Evolutionary conservation across 179 eudicot genomes (phyloP).

Genomic region (Monotropa hypopitys): DNA sequence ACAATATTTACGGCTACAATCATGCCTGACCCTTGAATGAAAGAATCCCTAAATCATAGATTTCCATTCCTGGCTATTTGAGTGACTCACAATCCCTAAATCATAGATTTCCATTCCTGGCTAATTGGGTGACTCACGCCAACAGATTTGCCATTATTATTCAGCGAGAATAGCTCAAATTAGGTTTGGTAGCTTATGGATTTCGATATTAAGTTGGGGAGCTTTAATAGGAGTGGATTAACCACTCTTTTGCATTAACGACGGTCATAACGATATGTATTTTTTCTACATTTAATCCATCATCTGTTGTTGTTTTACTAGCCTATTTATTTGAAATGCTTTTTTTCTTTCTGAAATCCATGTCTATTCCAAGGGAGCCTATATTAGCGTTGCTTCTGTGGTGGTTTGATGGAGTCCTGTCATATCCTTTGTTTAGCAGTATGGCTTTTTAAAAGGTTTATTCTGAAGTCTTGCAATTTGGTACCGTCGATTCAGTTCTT

Average conservation of each 20-base stretch:
- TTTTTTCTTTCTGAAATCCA: background rate
- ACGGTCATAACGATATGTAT: too few relatives aligned
- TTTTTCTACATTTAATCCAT: too few relatives aligned
- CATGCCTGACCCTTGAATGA: too few relatives aligned
- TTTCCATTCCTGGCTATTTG: too few relatives aligned
- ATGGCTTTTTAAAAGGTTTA: background rate
- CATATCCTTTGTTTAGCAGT: background rate
- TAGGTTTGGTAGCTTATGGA: background rate
- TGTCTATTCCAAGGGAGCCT: background rate
- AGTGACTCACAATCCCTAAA: too few relatives aligned
- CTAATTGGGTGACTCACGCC: too few relatives aligned
- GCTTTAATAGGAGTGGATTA: background rate
- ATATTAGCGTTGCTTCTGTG: background rate
- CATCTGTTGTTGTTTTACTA: background rate
- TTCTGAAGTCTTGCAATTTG: background rate
- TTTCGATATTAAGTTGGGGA: background rate
- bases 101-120: too few relatives aligned
- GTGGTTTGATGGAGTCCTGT: background rate
- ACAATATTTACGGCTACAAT: too few relatives aligned
- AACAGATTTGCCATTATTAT: background rate
- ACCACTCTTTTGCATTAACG: too few relatives aligned
- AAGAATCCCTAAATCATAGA: too few relatives aligned
- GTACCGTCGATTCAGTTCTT: conserved; percentile 33
- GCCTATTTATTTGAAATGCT: background rate
- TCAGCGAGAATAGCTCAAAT: background rate